Conservation (phyloP, 176 grass and related monocot genomes). For the bread wheat (Triticum aestivum) region DNA sequence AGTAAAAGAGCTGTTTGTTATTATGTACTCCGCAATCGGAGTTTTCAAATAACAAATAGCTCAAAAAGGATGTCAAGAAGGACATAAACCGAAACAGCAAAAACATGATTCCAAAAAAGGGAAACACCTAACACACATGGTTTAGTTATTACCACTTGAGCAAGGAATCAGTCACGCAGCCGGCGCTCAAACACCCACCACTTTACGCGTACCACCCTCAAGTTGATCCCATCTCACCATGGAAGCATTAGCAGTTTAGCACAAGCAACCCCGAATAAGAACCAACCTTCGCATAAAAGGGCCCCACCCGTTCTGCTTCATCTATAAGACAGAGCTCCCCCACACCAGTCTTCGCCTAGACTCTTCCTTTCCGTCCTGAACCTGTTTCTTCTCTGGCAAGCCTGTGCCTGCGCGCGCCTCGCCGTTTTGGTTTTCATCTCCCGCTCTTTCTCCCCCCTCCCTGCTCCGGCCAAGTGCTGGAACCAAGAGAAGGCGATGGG, state of each 20-base stretch:
- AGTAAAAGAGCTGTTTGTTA: too few relatives aligned
- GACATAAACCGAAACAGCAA: too few relatives aligned
- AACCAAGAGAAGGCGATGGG: not conserved
- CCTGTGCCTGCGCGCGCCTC: not conserved
- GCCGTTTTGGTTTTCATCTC: slow-evolving; percentile 48
- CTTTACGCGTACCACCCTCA: not conserved
- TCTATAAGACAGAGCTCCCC: slow-evolving; percentile 42
- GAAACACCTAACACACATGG: too few relatives aligned
- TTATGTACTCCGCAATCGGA: too few relatives aligned
- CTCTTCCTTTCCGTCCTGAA: not conserved
- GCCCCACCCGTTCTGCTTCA: not conserved
- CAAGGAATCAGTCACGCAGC: not conserved
- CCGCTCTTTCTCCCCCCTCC: slow-evolving; percentile 43
- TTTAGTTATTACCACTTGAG: not conserved
- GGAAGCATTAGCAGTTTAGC: not conserved
- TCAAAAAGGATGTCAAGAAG: too few relatives aligned
- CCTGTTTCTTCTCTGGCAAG: not conserved
- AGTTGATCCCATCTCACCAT: not conserved
- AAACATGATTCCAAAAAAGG: too few relatives aligned
- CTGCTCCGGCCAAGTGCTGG: not conserved
- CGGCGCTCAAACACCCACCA: not conserved
- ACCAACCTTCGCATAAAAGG: not conserved
- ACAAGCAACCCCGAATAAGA: not conserved
- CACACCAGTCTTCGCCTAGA: not conserved
- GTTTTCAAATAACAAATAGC: too few relatives aligned